Evolutionary conservation across 169 alveolate species (phyloP).

Genomic region (Hammondia hammondi): DNA sequence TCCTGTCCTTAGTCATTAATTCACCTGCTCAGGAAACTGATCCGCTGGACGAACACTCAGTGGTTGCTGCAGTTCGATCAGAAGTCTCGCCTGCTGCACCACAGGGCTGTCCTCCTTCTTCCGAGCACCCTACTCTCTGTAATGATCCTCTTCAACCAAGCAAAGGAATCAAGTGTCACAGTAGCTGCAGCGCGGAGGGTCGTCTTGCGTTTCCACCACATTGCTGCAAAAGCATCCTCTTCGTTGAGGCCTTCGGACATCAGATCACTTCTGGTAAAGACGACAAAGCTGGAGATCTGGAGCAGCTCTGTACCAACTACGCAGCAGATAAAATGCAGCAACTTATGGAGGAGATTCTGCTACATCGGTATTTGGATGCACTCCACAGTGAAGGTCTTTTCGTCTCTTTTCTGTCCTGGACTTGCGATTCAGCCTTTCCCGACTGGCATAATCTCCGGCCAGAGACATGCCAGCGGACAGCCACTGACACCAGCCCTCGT

Average conservation of each 20-base stretch:
- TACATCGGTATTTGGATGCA: neutral
- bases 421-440: no score
- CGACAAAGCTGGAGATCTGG: neutral
- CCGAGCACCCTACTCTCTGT: neutral
- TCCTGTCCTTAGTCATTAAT: neutral
- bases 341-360: neutral
- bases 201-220: neutral
- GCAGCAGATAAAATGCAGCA: slow-evolving; percentile 8
- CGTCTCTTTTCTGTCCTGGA: neutral
- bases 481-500: no score
- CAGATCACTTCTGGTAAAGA: neutral
- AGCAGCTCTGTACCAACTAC: neutral
- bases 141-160: neutral
- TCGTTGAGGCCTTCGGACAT: slow-evolving; percentile 1
- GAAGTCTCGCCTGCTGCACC: no score
- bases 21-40: no score
- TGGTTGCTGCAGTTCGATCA: no score
- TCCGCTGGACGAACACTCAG: no score
- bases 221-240: neutral
- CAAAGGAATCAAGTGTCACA: no score
- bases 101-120: no score
- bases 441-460: no score
- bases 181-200: neutral
- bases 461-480: no score
- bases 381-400: neutral